phyloP scores from a whole-genome alignment of 139 green algal genomes.

The Micromonas commoda region DNA sequence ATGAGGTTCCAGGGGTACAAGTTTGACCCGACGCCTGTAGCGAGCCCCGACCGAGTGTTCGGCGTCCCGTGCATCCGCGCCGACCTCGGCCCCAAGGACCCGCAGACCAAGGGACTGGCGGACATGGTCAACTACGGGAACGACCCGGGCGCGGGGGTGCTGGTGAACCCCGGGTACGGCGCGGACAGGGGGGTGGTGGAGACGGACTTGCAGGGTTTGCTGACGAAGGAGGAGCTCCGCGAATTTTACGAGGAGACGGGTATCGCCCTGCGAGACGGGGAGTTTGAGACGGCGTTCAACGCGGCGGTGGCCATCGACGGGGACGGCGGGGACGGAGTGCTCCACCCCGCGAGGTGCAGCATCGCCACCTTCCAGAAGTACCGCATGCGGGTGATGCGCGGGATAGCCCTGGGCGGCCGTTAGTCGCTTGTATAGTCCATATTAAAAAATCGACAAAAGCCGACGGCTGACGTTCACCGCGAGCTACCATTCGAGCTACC shows the following conservation, averaged over 20 bases:
- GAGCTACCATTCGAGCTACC: no score
- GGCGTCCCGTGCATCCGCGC: slow-evolving; percentile 51
- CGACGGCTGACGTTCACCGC: no score
- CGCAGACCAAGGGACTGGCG: slow-evolving; percentile 40
- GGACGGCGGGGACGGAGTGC: no score
- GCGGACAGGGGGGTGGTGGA: slow-evolving; percentile 55
- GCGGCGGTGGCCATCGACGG: neutral
- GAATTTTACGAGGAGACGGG: neutral
- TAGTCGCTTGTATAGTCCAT: no score
- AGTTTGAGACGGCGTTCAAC: neutral
- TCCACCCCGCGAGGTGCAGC: neutral
- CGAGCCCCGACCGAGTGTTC: slow-evolving; percentile 38
- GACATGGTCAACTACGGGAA: slow-evolving; percentile 62
- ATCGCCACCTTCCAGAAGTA: neutral
- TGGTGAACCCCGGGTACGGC: slow-evolving; percentile 50
- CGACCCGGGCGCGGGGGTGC: slow-evolving; percentile 50
- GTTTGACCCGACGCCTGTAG: slow-evolving; percentile 49
- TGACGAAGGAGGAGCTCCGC: slow-evolving; percentile 36
- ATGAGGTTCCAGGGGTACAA: slow-evolving; percentile 30
- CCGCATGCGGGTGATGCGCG: neutral
- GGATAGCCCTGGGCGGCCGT: no score
- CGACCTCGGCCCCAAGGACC: slow-evolving; percentile 41
- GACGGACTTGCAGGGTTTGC: no score
- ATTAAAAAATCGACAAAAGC: no score
- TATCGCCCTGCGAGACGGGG: neutral